These are phyloP conservation scores for Smittium culicis DNA, from an alignment of 371 early-diverging fungal species.

Conservation along the genomic window DNA sequence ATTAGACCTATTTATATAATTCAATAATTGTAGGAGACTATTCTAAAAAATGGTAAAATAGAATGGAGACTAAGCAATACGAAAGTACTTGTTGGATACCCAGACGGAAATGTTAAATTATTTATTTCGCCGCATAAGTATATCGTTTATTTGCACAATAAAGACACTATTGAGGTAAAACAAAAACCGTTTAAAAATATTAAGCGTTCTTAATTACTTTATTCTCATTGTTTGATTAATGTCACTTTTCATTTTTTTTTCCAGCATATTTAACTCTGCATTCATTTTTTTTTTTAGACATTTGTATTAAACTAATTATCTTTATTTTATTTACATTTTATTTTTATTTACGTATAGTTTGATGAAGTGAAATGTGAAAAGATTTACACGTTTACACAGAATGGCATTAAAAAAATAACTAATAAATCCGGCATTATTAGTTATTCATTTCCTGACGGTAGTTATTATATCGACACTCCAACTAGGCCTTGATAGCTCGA, in stretches of 20 bases:
- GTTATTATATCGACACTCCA: not conserved
- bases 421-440: not conserved
- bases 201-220: too few relatives aligned
- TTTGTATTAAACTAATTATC: not conserved
- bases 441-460: not conserved
- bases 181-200: too few relatives aligned
- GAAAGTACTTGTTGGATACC: not conserved
- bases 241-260: too few relatives aligned
- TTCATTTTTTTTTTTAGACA: not conserved
- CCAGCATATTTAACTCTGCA: too few relatives aligned
- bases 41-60: not conserved
- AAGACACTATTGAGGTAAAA: not conserved
- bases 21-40: not conserved
- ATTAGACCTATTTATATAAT: too few relatives aligned
- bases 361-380: not conserved
- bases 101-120: not conserved
- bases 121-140: not conserved
- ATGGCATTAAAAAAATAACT: not conserved
- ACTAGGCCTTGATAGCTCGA: not conserved
- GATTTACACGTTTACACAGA: not conserved
- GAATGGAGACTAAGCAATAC: not conserved
- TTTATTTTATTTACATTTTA: not conserved
- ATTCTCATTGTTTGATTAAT: too few relatives aligned
- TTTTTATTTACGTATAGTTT: not conserved
- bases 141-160: not conserved